Conservation (phyloP, 2,329 filamentous ascomycete genomes). For the Myriosclerotinia curreyana region DNA sequence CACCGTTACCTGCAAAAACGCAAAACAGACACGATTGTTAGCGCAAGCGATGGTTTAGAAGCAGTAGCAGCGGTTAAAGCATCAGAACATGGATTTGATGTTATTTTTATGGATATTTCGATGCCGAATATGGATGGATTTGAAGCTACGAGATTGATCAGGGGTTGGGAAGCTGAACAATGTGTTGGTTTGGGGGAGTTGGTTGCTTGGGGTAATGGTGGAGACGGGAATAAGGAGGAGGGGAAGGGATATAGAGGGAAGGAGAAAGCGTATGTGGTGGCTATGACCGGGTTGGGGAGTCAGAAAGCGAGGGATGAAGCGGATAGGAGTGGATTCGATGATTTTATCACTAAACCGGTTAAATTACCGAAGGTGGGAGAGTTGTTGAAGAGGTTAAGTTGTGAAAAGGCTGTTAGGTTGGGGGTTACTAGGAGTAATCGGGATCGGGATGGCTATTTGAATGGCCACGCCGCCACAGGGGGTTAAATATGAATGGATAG, state of each 20-base stretch:
- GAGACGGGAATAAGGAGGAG: not conserved
- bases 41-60: slow-evolving; percentile 46
- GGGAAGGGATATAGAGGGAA: not conserved
- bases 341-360: slow-evolving; percentile 54
- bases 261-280: slow-evolving; percentile 46
- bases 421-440: not conserved
- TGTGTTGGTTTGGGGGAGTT: not conserved
- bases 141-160: slow-evolving; percentile 48
- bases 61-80: slow-evolving; percentile 39
- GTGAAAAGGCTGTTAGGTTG: slow-evolving; percentile 21
- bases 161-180: slow-evolving; percentile 28
- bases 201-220: not conserved
- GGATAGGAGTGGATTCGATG: slow-evolving; percentile 51
- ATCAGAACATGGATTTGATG: slow-evolving; percentile 39
- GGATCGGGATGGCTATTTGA: too few relatives aligned
- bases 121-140: slow-evolving; percentile 55
- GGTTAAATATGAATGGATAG: too few relatives aligned
- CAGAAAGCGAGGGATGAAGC: slow-evolving; percentile 48
- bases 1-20: slow-evolving; percentile 35
- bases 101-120: slow-evolving; percentile 51
- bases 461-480: too few relatives aligned
- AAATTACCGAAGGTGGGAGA: slow-evolving; percentile 30
- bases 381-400: slow-evolving; percentile 27
- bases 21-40: slow-evolving; percentile 37
- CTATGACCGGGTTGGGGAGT: slow-evolving; percentile 51